Percentiles rank a stretch among this genome's conserved stretches.
Evolutionary conservation across 2,329 filamentous ascomycete species (phyloP).

Genomic region (Cadophora sp.): DNA sequence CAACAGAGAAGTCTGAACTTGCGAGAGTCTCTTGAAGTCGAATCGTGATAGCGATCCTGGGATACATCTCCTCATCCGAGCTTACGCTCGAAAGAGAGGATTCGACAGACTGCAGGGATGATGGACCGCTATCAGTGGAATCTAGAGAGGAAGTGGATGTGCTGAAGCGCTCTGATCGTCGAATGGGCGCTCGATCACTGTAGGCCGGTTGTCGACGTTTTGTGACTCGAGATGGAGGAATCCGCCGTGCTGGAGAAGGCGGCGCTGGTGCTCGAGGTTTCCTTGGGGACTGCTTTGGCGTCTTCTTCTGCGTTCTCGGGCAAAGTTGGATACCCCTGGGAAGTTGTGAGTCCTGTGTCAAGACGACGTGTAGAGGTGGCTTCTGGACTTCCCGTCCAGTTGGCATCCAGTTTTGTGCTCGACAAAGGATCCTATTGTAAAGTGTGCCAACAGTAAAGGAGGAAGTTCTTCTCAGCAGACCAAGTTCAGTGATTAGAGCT

Average conservation of each 20-base stretch:
- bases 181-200: background rate
- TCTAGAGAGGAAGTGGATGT: background rate
- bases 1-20: background rate
- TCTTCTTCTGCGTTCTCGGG: background rate
- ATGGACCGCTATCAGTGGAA: background rate
- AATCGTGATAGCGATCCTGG: background rate
- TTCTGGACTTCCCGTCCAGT: background rate
- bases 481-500: background rate
- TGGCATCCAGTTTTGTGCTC: background rate
- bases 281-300: background rate
- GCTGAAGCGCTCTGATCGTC: background rate
- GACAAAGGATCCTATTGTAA: background rate
- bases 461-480: background rate
- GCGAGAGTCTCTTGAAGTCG: background rate
- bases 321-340: background rate
- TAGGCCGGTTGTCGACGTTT: background rate
- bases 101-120: background rate
- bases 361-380: background rate
- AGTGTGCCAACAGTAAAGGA: background rate
- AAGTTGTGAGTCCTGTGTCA: background rate
- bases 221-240: background rate
- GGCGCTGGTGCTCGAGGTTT: background rate
- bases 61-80: background rate
- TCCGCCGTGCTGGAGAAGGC: background rate
- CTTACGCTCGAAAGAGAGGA: background rate